Percentiles rank a stretch among this genome's conserved stretches.
Conservation (phyloP, 1,284 basidiomycete genomes). For the Coniophora puteana region DNA sequence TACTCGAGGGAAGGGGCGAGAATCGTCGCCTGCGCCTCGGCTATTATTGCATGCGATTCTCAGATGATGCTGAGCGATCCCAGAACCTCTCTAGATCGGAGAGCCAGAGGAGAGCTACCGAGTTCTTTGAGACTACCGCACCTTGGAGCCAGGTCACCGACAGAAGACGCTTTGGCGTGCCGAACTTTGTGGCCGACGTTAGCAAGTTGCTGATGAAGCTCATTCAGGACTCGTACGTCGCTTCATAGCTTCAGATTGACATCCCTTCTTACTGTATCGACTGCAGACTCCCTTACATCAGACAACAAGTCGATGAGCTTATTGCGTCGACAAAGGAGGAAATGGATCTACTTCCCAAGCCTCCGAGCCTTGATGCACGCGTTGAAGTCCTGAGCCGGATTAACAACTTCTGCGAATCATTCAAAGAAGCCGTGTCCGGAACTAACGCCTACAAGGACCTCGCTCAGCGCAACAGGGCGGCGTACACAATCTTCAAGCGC, state of each 20-base stretch:
- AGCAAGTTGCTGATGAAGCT: conserved; percentile 48
- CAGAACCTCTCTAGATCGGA: conserved; percentile 31
- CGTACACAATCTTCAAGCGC: conserved; percentile 32
- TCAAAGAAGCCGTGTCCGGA: conserved; percentile 35
- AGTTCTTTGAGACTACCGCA: conserved; percentile 43
- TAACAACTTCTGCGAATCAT: conserved; percentile 38
- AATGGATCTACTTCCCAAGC: conserved; percentile 39
- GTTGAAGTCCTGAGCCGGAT: conserved; percentile 44
- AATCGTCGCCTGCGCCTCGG: conserved; percentile 46
- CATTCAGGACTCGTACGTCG: conserved; percentile 48
- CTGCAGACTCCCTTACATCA: conserved; percentile 41
- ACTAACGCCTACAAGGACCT: conserved; percentile 26
- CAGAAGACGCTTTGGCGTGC: conserved; percentile 49
- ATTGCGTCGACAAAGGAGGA: conserved; percentile 33
- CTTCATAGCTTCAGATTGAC: not conserved
- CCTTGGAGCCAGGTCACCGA: conserved; percentile 50
- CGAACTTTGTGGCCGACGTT: conserved; percentile 48
- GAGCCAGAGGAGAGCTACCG: conserved; percentile 35
- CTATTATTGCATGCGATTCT: conserved; percentile 67
- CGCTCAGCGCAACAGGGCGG: conserved; percentile 30
- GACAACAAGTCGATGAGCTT: conserved; percentile 30
- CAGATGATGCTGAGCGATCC: conserved; percentile 52
- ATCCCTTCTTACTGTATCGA: conserved; percentile 9
- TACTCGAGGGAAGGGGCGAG: conserved; percentile 45
- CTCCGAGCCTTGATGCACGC: conserved; percentile 36